Evolutionary conservation across 1,139 yeast species (phyloP).

Genomic region (Blastobotrys arbuscula): DNA sequence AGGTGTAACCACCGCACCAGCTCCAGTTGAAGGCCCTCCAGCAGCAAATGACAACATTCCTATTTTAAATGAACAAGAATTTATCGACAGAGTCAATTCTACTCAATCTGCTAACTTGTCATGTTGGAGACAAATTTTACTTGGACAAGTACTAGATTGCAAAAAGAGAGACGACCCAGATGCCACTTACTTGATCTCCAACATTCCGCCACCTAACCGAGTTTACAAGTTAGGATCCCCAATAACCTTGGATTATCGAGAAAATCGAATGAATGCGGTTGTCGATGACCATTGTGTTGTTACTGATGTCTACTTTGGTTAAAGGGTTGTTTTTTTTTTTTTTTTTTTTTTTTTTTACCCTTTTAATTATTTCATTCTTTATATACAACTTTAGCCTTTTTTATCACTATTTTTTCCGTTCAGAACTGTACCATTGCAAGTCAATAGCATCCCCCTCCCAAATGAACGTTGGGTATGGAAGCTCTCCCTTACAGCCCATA

Average conservation of each 20-base stretch:
- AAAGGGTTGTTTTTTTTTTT: neutral
- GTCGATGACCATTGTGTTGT: constrained; percentile 5
- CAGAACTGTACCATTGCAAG: too few relatives aligned
- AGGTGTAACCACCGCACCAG: too few relatives aligned
- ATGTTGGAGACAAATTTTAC: neutral
- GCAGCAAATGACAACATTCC: too few relatives aligned
- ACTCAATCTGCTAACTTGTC: neutral
- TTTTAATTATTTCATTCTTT: neutral
- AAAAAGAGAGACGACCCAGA: neutral
- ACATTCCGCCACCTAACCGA: neutral
- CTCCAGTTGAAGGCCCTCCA: neutral
- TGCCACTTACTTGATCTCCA: neutral
- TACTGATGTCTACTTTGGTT: neutral
- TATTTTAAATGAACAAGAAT: too few relatives aligned
- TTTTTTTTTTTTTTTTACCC: neutral
- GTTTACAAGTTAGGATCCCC: neutral
- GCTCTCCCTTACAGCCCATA: too few relatives aligned
- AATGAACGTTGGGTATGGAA: too few relatives aligned
- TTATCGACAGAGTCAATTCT: too few relatives aligned
- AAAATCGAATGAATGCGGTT: constrained; percentile 9
- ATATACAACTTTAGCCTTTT: neutral
- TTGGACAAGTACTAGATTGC: neutral
- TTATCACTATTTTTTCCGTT: too few relatives aligned
- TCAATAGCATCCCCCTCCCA: too few relatives aligned
- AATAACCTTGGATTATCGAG: constrained; percentile 9